phyloP scores from a whole-genome alignment of 192 early-diverging fungal species.

The Dissophora globulifera region DNA sequence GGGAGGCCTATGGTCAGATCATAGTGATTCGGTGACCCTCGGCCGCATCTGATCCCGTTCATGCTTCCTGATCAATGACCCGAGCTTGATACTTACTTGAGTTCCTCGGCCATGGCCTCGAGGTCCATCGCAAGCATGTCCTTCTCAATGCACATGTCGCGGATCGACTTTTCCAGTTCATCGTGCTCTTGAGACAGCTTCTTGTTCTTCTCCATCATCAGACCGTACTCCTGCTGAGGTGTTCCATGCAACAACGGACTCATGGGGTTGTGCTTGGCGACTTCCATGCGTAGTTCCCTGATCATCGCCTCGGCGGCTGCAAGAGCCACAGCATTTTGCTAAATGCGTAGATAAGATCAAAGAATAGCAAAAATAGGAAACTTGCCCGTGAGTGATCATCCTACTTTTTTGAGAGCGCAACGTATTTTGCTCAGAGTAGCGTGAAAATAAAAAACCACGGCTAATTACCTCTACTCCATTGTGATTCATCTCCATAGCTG shows the following conservation, averaged over 20 bases:
- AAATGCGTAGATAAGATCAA: background rate
- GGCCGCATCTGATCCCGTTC: no score
- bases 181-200: slow-evolving; percentile 24
- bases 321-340: slow-evolving; percentile 8
- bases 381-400: background rate
- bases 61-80: no score
- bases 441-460: no score
- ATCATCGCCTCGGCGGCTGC: slow-evolving; percentile 18
- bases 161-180: slow-evolving; percentile 37
- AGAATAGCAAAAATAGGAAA: background rate
- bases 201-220: slow-evolving; percentile 15
- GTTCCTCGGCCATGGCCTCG: slow-evolving; percentile 37
- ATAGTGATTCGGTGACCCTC: no score
- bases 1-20: no score
- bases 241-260: slow-evolving; percentile 40
- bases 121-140: slow-evolving; percentile 48
- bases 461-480: no score
- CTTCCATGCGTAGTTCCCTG: slow-evolving; percentile 32
- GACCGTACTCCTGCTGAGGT: slow-evolving; percentile 21
- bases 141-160: slow-evolving; percentile 50
- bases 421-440: no score
- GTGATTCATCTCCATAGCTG: no score
- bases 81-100: slow-evolving; percentile 52
- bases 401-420: slow-evolving; percentile 8
- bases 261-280: slow-evolving; percentile 45